A percentile compares a stretch with the other conserved stretches of the same genome.
Conservation (phyloP, 2,329 filamentous ascomycete genomes). For the Trichoderma semiorbis region DNA sequence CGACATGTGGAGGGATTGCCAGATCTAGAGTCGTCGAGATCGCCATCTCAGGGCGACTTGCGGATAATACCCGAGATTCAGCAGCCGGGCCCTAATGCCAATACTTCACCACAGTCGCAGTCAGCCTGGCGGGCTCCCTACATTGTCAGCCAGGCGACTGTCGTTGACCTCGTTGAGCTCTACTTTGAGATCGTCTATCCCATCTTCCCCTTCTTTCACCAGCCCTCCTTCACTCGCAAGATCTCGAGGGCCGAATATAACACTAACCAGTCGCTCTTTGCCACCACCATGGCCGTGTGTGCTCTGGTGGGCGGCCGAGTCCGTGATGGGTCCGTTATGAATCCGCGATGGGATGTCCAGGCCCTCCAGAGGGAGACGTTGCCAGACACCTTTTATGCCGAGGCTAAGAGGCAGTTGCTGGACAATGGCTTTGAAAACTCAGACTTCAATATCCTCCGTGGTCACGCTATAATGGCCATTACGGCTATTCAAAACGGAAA, state of each 20-base stretch:
- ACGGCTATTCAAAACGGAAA: slow-evolving; percentile 50
- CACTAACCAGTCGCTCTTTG: slow-evolving; percentile 42
- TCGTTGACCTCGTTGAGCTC: slow-evolving; percentile 43
- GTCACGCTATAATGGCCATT: slow-evolving; percentile 45
- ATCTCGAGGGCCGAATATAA: slow-evolving; percentile 43
- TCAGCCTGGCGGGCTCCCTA: slow-evolving; percentile 18
- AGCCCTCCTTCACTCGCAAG: slow-evolving; percentile 38
- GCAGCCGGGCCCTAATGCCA: background rate
- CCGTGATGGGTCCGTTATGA: slow-evolving; percentile 46
- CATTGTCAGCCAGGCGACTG: slow-evolving; percentile 25
- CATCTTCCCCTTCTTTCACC: slow-evolving; percentile 51
- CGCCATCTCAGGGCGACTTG: slow-evolving; percentile 10
- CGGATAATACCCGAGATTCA: slow-evolving; percentile 6
- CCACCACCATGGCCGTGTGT: slow-evolving; percentile 50
- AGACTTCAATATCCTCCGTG: slow-evolving; percentile 21
- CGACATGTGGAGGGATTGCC: slow-evolving; percentile 4
- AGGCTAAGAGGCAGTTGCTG: slow-evolving; percentile 21
- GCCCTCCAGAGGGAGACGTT: slow-evolving; percentile 19
- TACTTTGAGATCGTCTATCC: slow-evolving; percentile 54
- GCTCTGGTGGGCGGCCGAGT: slow-evolving; percentile 46
- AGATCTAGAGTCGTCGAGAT: slow-evolving; percentile 6
- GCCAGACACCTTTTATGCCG: slow-evolving; percentile 24
- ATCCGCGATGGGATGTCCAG: slow-evolving; percentile 38
- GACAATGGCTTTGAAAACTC: slow-evolving; percentile 2
- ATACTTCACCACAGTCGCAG: background rate